These are phyloP conservation scores for Oryza meridionalis DNA, from an alignment of 176 grass and related monocot genomes.

Conservation along the genomic window DNA sequence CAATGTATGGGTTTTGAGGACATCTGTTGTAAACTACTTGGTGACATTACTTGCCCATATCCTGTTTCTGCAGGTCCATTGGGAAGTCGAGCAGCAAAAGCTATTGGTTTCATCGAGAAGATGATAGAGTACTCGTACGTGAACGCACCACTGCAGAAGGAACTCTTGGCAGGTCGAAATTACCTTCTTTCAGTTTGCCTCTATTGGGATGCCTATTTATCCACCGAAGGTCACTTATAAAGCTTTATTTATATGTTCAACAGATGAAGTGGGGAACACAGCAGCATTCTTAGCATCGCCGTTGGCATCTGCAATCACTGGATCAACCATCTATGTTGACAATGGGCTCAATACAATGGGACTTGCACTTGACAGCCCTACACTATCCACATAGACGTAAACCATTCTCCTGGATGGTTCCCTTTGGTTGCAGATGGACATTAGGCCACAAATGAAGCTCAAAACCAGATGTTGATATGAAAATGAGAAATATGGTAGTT, in stretches of 20 bases:
- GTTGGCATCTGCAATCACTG: constrained; percentile 80
- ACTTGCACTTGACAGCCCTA: constrained; percentile 67
- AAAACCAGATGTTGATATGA: neutral
- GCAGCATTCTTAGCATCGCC: constrained; percentile 81
- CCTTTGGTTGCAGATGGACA: neutral
- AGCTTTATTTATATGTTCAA: neutral
- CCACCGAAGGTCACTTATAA: constrained; percentile 16
- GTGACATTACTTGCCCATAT: neutral
- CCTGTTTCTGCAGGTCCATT: constrained; percentile 59
- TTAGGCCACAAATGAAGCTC: neutral
- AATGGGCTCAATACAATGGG: constrained; percentile 93
- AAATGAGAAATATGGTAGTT: neutral
- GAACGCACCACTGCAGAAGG: constrained; percentile 87
- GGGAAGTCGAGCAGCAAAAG: constrained; percentile 87
- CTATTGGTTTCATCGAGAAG: constrained; percentile 91
- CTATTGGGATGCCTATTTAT: neutral
- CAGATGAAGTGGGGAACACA: constrained; percentile 86
- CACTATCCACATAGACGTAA: constrained; percentile 37
- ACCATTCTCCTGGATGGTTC: neutral
- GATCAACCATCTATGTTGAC: constrained; percentile 83
- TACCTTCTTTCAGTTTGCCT: neutral
- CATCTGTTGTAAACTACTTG: neutral
- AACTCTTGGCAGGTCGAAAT: constrained; percentile 67
- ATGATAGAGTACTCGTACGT: constrained; percentile 85
- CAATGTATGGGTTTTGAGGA: neutral